These are phyloP conservation scores for Iris pallida DNA, from an alignment of 116 monocot genomes.

Conservation along the genomic window DNA sequence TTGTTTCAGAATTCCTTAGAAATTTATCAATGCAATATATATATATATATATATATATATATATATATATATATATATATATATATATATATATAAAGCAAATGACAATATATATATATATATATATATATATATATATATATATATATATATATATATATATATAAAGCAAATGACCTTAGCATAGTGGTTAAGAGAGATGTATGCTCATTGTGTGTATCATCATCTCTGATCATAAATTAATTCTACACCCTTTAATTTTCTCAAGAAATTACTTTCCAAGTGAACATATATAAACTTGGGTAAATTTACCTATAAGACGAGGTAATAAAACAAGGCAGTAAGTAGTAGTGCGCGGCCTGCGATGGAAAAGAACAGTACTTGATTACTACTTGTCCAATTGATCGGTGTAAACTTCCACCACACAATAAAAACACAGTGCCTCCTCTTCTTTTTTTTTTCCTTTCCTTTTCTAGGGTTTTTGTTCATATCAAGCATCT, in stretches of 20 bases:
- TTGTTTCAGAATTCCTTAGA: no score
- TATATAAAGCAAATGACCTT: no score
- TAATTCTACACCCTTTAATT: background rate
- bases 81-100: no score
- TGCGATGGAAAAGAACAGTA: conserved; percentile 1
- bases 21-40: no score
- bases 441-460: no score
- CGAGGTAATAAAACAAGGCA: conserved; percentile 2
- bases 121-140: no score
- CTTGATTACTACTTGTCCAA: conserved; percentile 9
- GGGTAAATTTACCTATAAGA: background rate
- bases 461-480: conserved; percentile 29
- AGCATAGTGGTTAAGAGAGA: no score
- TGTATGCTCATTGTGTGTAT: no score
- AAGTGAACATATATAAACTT: background rate
- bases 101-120: no score
- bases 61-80: no score
- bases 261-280: background rate
- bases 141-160: no score
- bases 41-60: no score
- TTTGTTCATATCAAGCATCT: conserved; percentile 29
- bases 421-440: conserved; percentile 25
- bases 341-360: background rate
- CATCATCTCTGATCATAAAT: background rate
- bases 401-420: conserved; percentile 28